These are phyloP conservation scores for Ogataea paradorogensis DNA, from an alignment of 805 yeast species.

Conservation along the genomic window DNA sequence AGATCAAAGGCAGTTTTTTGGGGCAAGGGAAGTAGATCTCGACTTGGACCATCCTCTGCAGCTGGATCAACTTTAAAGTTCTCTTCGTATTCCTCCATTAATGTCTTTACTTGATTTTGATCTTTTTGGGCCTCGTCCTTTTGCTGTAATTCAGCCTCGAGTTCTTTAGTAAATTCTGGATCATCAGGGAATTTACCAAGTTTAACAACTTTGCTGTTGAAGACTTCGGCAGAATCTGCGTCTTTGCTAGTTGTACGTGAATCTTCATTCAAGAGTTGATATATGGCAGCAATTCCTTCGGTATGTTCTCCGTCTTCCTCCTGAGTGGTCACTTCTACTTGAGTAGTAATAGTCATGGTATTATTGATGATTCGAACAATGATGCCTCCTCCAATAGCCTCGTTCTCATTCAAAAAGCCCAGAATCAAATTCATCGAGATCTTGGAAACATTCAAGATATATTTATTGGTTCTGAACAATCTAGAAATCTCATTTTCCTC, in stretches of 20 bases:
- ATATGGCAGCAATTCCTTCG: constrained; percentile 50
- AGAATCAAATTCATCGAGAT: constrained; percentile 82
- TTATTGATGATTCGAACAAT: constrained; percentile 84
- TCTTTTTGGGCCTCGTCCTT: constrained; percentile 56
- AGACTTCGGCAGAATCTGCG: constrained; percentile 40
- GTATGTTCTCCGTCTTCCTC: constrained; percentile 39
- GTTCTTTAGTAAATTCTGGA: constrained; percentile 77
- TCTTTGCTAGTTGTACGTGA: constrained; percentile 21
- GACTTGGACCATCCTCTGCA: constrained; percentile 64
- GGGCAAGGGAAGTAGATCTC: constrained; percentile 82
- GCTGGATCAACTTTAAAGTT: constrained; percentile 50
- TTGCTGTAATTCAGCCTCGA: constrained; percentile 76
- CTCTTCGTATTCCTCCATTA: constrained; percentile 66
- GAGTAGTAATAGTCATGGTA: constrained; percentile 57
- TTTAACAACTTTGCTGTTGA: constrained; percentile 70
- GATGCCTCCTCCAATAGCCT: constrained; percentile 86
- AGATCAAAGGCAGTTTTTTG: constrained; percentile 76
- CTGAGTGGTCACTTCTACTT: constrained; percentile 37
- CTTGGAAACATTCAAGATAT: constrained; percentile 70
- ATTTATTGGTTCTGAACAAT: constrained; percentile 69
- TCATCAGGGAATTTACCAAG: constrained; percentile 86
- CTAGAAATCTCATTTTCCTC: constrained; percentile 79
- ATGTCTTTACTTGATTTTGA: constrained; percentile 34
- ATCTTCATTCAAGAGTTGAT: constrained; percentile 33
- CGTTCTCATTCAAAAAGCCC: constrained; percentile 87